Evolutionary conservation across 108 stramenopile species (phyloP), one percentile per base, ranked within the genome.

Genomic region (Skeletonema menzelii): DNA sequence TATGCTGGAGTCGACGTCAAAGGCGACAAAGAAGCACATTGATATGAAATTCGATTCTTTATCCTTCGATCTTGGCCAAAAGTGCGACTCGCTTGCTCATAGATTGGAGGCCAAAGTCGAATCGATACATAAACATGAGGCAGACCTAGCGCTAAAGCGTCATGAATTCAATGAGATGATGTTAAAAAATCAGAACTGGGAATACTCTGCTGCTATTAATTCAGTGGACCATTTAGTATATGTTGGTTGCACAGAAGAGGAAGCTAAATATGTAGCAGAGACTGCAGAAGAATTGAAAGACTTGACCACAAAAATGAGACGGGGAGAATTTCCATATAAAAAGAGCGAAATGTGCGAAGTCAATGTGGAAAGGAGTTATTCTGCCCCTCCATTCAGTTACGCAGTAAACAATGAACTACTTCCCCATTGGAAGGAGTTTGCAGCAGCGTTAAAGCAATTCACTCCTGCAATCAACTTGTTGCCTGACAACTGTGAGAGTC

Each of bases 341-440:
- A n/a, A n/a, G n/a, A n/a, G n/a, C n/a, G n/a, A n/a, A n/a, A n/a
- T n/a, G n/a, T n/a, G n/a, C n/a, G n/a, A n/a, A n/a, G n/a, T n/a
- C n/a, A n/a, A n/a, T n/a, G n/a, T n/a, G n/a, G n/a, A n/a, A n/a
- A n/a, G n/a, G n/a, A n/a, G n/a, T n/a, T n/a, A n/a, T n/a, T n/a
- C n/a, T n/a, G n/a, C n/a, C 17, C 20, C 20, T 22, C 6, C 1
- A 22, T 10, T 24, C 10, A 22, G 0, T 10, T 5, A 22, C 17
- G 20, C 49, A 10, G 22, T 22, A 2, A 35, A 13, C 31, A 20
- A 60, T 34, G 12, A 8, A 19, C 8, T 60, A 2, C 19, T 26
- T 31, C 59, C 59, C 13, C 59, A 60, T 24, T 60, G 59, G 59
- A 19, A 30, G 59, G 59, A 31, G 34, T 20, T 60, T 32, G 59